Percentiles rank a stretch among this genome's conserved stretches.
These are phyloP conservation scores for Penicillium aurantiogriseum DNA, from an alignment of 2,329 filamentous ascomycete species.

Conservation along the genomic window DNA sequence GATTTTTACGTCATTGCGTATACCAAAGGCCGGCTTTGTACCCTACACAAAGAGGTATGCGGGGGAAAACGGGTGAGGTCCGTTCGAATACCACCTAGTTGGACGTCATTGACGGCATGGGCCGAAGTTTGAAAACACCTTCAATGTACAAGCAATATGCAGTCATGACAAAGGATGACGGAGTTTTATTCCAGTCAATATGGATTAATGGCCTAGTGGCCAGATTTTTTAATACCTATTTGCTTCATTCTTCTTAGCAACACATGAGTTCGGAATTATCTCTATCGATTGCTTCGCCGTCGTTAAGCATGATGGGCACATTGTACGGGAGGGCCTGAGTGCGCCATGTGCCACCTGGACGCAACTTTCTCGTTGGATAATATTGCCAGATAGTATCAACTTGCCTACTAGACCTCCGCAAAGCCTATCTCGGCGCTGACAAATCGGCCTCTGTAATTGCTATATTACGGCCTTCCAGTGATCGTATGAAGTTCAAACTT, in stretches of 20 bases:
- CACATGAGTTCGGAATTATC: not conserved
- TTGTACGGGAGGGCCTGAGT: no score
- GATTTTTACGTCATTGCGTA: conserved; percentile 12
- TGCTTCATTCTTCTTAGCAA: not conserved
- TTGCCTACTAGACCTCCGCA: no score
- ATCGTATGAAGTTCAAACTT: no score
- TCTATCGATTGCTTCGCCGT: not conserved
- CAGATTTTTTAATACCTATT: not conserved
- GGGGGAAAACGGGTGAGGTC: not conserved
- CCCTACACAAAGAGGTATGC: not conserved
- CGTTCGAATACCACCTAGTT: not conserved
- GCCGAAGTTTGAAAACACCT: no score
- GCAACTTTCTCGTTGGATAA: no score
- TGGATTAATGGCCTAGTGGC: not conserved
- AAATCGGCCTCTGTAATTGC: no score
- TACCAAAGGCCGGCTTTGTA: not conserved
- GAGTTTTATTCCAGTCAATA: not conserved
- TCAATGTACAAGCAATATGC: not conserved
- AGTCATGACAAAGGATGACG: not conserved
- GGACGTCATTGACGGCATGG: no score
- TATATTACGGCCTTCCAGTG: no score
- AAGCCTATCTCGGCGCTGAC: no score
- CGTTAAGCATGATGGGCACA: not conserved
- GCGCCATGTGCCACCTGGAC: no score
- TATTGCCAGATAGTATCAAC: no score